Evolutionary conservation across 2,329 filamentous ascomycete species (phyloP).

Genomic region (Waltergamsia citrina): DNA sequence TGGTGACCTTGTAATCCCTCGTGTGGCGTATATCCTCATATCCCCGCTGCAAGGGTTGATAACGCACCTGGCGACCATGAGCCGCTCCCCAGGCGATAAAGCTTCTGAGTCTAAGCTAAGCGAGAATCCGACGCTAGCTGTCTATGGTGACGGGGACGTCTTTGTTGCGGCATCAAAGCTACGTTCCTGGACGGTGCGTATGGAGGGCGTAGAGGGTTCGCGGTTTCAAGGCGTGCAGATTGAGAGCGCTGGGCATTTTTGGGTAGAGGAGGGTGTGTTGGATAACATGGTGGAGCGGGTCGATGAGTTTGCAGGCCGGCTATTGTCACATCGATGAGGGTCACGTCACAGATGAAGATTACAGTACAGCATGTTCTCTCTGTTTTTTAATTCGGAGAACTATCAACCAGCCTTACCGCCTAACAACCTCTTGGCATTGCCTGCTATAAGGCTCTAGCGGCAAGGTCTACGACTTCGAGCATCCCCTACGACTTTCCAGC

Average conservation of each 20-base stretch:
- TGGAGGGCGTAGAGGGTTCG: conserved; percentile 30
- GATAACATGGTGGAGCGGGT: conserved; percentile 20
- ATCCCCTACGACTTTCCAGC: background rate
- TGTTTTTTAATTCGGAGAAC: too few relatives aligned
- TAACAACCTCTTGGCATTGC: too few relatives aligned
- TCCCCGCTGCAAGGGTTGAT: conserved; percentile 56
- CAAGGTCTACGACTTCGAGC: too few relatives aligned
- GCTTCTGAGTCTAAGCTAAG: conserved; percentile 46
- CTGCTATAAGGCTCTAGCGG: too few relatives aligned
- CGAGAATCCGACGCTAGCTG: conserved; percentile 50
- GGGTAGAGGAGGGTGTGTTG: conserved; percentile 44
- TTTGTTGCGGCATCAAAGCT: conserved; percentile 62
- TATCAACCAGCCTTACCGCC: too few relatives aligned
- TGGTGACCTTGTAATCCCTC: conserved; percentile 23
- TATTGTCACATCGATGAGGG: too few relatives aligned
- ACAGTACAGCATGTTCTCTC: too few relatives aligned
- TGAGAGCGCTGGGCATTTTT: conserved; percentile 51
- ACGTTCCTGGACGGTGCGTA: conserved; percentile 51
- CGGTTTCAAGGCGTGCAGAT: conserved; percentile 39
- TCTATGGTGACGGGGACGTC: conserved; percentile 67
- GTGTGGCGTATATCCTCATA: conserved; percentile 51
- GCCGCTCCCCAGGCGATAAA: conserved; percentile 10
- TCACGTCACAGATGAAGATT: too few relatives aligned
- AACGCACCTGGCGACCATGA: conserved; percentile 43
- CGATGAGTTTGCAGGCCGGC: conserved; percentile 17